Evolutionary conservation across 805 yeast species (phyloP).

Genomic region (Starmerella ratchasimensis): DNA sequence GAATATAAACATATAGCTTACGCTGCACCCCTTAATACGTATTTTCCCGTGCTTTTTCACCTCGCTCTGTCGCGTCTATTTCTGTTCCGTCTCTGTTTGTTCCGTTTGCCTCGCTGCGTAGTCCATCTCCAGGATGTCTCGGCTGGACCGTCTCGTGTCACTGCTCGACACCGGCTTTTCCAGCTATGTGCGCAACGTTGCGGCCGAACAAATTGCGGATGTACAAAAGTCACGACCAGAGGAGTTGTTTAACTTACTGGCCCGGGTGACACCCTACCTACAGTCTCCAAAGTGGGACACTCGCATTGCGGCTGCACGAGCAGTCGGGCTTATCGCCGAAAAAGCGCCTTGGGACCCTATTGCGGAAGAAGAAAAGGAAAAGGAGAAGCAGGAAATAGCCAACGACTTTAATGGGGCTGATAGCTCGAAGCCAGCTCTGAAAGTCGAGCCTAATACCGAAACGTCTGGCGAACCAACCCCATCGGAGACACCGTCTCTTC

Average conservation of each 20-base stretch:
- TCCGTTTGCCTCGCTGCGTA: no score
- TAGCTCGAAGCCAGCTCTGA: not conserved
- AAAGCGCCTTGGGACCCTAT: constrained; percentile 85
- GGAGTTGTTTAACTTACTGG: constrained; percentile 65
- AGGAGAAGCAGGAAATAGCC: not conserved
- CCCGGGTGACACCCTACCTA: constrained; percentile 83
- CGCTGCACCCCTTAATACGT: no score
- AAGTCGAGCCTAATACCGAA: not conserved
- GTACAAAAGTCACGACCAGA: constrained; percentile 91
- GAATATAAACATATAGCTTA: no score
- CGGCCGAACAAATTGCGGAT: constrained; percentile 93
- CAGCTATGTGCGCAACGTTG: constrained; percentile 82
- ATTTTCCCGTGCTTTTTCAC: no score
- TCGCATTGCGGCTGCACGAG: constrained; percentile 83
- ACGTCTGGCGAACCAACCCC: not conserved
- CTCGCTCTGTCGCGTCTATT: no score
- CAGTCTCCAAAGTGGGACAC: constrained; percentile 88
- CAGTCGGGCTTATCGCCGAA: constrained; percentile 82
- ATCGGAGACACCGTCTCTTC: not conserved
- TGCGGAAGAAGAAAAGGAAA: constrained; percentile 17
- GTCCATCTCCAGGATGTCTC: no score
- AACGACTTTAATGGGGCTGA: not conserved
- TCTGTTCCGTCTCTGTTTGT: no score
- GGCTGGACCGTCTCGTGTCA: constrained; percentile 25
- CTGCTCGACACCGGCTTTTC: constrained; percentile 87